Evolutionary conservation across 352 stramenopile genomes (phyloP), one percentile per base, ranked within the genome.

Genomic region (Globisporangium alternatum): DNA sequence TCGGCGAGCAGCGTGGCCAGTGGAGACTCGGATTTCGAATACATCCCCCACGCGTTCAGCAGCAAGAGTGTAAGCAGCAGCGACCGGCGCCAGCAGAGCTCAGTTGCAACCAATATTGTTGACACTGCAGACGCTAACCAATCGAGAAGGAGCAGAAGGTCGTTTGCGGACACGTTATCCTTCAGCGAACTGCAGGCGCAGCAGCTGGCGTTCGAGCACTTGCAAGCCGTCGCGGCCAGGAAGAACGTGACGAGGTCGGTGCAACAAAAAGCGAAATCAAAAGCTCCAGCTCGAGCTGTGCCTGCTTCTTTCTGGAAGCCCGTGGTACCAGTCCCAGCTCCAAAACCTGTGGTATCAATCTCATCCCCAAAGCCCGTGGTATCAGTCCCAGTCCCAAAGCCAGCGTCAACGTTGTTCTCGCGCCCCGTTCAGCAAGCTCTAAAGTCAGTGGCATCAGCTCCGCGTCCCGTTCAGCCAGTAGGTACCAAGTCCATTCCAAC

Each of bases 121-220:
- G 28, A 15, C n/a, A 44, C 1, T 22, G 51, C 15, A 28, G 60
- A 43, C n/a, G 6, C 25, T 6, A 37, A 59, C 10, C 33, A 57
- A 33, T 60, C 47, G 66, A 28, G 53, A 62, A 30, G 31, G 28
- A 65, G 68, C 13, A 66, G 70, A 31, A 65, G 64, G 10, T 66
- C 76, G 56, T 74, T 73, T 45, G 67, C 69, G 10, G 78, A 87
- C 28, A 61, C 49, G 44, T 67, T 89, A 48, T 81, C 80, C 15
- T 77, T 86, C 51, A 88, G 77, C 5, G 79, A 91, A 47, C 57
- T 90, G 30, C 79, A 90, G 65, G 80, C 81, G 3, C 83, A 91
- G 64, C 79, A 89, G 62, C 67, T 66, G 15, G 75, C 78, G 53
- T 62, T 83, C 21, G 72, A 79, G 58, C 62, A 55, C 28, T 54